These are phyloP conservation scores for Suillus subaureus DNA, from an alignment of 768 basidiomycete genomes.

Conservation along the genomic window DNA sequence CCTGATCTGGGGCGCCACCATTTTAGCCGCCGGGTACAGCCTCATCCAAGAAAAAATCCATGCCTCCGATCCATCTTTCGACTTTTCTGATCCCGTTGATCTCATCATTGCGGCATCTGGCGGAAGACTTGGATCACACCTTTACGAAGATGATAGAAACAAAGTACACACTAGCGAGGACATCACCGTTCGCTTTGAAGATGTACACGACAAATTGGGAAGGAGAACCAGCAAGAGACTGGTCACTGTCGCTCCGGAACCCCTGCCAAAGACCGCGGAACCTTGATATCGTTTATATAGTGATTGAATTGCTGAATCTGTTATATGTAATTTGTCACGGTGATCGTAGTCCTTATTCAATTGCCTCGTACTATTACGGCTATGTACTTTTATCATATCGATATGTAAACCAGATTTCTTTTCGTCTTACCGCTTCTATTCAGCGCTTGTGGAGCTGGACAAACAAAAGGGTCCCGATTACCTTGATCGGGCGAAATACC, in stretches of 20 bases:
- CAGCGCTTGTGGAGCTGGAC: too few relatives aligned
- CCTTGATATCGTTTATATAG: neutral
- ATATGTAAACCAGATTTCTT: too few relatives aligned
- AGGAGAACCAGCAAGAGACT: neutral
- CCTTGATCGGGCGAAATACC: too few relatives aligned
- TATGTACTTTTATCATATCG: too few relatives aligned
- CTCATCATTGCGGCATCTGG: constrained; percentile 5
- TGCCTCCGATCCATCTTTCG: constrained; percentile 7
- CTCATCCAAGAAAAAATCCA: neutral
- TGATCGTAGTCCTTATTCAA: neutral
- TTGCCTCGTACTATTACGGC: neutral
- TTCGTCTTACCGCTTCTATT: too few relatives aligned
- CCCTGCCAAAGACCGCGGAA: neutral
- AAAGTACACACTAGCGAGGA: neutral
- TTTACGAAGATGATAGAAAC: neutral
- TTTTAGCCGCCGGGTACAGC: constrained; percentile 8
- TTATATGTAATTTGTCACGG: neutral
- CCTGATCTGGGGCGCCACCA: neutral
- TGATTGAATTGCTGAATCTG: neutral
- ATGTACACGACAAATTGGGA: neutral
- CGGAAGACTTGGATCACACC: neutral
- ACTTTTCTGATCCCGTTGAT: constrained; percentile 9
- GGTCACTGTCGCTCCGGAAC: neutral
- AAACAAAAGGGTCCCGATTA: too few relatives aligned
- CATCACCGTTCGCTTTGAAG: neutral